Evolutionary conservation across 2,329 filamentous ascomycete species (phyloP).

Genomic region (Xylaria sp.): DNA sequence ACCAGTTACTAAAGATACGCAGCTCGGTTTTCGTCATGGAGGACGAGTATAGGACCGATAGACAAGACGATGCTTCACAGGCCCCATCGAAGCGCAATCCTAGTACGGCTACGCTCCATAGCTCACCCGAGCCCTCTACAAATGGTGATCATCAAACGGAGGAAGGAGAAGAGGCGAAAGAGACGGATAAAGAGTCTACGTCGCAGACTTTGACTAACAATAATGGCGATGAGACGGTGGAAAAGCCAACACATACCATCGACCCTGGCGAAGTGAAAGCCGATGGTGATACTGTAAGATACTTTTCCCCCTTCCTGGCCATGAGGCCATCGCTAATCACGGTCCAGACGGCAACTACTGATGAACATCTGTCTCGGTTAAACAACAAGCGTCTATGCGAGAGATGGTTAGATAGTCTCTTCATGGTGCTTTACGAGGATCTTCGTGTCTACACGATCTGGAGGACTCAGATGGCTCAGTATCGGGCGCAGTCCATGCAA

Average conservation of each 20-base stretch:
- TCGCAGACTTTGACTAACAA: constrained; percentile 55
- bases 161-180: constrained; percentile 49
- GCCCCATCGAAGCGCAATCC: constrained; percentile 72
- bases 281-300: constrained; percentile 58
- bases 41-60: constrained; percentile 94
- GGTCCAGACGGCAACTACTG: constrained; percentile 68
- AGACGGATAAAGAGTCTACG: constrained; percentile 50
- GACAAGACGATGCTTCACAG: constrained; percentile 68
- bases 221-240: constrained; percentile 61
- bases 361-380: constrained; percentile 85
- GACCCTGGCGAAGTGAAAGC: constrained; percentile 81
- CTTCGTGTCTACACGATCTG: constrained; percentile 98
- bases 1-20: constrained; percentile 91
- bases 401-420: constrained; percentile 96
- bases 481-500: constrained; percentile 89
- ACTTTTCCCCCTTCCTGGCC: neutral
- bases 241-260: constrained; percentile 83
- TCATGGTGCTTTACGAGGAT: constrained; percentile 99
- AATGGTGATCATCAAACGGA: constrained; percentile 57
- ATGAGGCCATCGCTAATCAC: constrained; percentile 39
- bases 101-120: constrained; percentile 81
- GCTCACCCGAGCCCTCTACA: constrained; percentile 70
- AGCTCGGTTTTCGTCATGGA: constrained; percentile 99
- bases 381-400: constrained; percentile 98
- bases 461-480: constrained; percentile 98